Evolutionary conservation across 2,329 filamentous ascomycete species (phyloP), one percentile per base, ranked within the genome.

Genomic region (Clonostachys sp.): DNA sequence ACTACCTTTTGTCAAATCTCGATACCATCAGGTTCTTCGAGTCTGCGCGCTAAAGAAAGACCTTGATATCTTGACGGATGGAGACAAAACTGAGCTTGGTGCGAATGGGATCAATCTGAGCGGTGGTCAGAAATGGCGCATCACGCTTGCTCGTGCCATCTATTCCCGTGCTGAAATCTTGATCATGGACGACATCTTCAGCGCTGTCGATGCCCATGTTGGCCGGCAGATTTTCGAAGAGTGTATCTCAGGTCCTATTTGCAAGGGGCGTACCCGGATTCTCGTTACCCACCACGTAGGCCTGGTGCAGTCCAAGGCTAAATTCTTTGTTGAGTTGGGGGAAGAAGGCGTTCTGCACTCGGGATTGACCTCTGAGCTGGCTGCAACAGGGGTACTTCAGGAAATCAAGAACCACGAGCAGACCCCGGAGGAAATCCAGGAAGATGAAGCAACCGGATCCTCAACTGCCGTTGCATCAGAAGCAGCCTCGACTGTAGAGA

Each of bases 71-170:
- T 74, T 95, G 14, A 70, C 80, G 0, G 86, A 92, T 58, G 89
- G 89, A 5, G 88, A 94, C 55, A 67, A 80, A 42, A 95, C 90
- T 0, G 87, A 91, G 57, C 88, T 95, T 45, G 89, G 89, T 12
- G 86, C 87, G 4, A 91, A 92, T 51, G 89, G 89, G 7, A 88
- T 94, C 55, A 91, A 92, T 55, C 71, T 95, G 7, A 90, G 85
- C 51, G 89, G 90, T 52, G 90, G 89, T 0, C 89, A 95, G 64
- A 83, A 88, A 58, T 91, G 89, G 86, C 80, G 89, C 45, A 78
- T 94, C 34, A 89, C 87, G 1, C 82, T 95, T 55, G 89, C 89
- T 3, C 75, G 89, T 42, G 88, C 89, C 1, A 72, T 94, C 16
- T 94, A 94, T 63, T 91, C 87, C 3, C 76, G 88, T 13, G 87